Conservation (phyloP, 73 alveolate species). For the Blepharisma stoltei region DNA sequence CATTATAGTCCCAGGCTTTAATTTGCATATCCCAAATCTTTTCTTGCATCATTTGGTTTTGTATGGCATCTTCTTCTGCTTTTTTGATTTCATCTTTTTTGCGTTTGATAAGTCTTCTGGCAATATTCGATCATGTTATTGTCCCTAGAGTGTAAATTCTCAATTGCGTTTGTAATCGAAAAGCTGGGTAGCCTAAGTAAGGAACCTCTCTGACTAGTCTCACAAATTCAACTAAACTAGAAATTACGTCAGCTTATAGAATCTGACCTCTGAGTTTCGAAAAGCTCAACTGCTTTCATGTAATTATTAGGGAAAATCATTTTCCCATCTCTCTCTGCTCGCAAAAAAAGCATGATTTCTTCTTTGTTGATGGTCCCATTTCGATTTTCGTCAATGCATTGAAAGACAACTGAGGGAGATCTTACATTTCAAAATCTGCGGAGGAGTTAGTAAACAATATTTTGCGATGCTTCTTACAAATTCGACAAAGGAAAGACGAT, state of each 20-base stretch:
- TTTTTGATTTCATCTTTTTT: conserved; percentile 6
- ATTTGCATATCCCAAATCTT: conserved; percentile 27
- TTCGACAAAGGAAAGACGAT: background rate
- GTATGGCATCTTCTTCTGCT: background rate
- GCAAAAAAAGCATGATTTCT: conserved; percentile 22
- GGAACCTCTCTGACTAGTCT: conserved; percentile 13
- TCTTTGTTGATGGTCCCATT: conserved; percentile 10
- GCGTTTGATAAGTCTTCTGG: background rate
- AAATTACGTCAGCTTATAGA: conserved; percentile 12
- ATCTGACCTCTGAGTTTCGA: conserved; percentile 11
- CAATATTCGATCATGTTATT: background rate
- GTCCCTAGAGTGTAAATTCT: conserved; percentile 16
- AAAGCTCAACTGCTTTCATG: conserved; percentile 28
- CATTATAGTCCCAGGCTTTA: conserved; percentile 18
- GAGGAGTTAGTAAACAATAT: conserved; percentile 3
- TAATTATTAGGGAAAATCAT: conserved; percentile 23
- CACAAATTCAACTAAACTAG: conserved; percentile 11
- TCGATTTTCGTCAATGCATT: conserved; percentile 21
- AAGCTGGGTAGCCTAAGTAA: conserved; percentile 21
- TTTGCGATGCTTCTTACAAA: conserved; percentile 16
- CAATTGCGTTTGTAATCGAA: background rate
- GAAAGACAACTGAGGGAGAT: conserved; percentile 8
- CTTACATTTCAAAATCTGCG: conserved; percentile 18
- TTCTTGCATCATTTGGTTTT: conserved; percentile 20
- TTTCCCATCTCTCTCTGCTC: background rate